Percentiles rank a stretch among this genome's conserved stretches.
These are phyloP conservation scores for Coemansia aciculifera DNA, from an alignment of 192 early-diverging fungal genomes.

Conservation along the genomic window DNA sequence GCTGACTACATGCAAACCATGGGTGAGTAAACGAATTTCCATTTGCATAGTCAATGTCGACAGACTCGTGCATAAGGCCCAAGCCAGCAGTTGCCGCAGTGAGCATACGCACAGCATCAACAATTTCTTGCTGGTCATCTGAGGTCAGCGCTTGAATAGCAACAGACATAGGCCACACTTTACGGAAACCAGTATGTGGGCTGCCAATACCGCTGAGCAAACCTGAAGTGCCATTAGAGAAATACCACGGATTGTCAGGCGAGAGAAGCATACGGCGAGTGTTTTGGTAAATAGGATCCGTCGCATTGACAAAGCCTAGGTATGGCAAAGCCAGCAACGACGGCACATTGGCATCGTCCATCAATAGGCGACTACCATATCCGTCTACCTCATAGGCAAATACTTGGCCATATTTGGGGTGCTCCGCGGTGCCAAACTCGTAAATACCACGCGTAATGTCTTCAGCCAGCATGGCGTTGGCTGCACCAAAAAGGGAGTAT, in stretches of 20 bases:
- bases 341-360: conserved; percentile 70
- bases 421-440: conserved; percentile 46
- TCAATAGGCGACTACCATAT: conserved; percentile 58
- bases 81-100: conserved; percentile 42
- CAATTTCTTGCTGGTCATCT: conserved; percentile 35
- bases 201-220: conserved; percentile 56
- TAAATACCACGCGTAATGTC: conserved; percentile 57
- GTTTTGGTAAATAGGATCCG: conserved; percentile 55
- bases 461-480: conserved; percentile 61
- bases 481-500: conserved; percentile 59
- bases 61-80: conserved; percentile 63
- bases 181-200: conserved; percentile 55
- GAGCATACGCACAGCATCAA: conserved; percentile 41
- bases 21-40: conserved; percentile 39
- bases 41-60: conserved; percentile 45
- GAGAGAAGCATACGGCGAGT: conserved; percentile 59
- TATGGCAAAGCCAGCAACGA: conserved; percentile 60
- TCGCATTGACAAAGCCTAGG: conserved; percentile 52
- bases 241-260: conserved; percentile 60
- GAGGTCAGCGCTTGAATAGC: conserved; percentile 57
- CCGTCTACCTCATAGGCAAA: conserved; percentile 69
- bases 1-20: conserved; percentile 62
- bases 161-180: conserved; percentile 62
- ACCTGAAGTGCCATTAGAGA: conserved; percentile 33
- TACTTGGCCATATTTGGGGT: conserved; percentile 51